Base-by-base conservation (phyloP, 2,329 filamentous ascomycete genomes). In the Aspergillus felis region DNA sequence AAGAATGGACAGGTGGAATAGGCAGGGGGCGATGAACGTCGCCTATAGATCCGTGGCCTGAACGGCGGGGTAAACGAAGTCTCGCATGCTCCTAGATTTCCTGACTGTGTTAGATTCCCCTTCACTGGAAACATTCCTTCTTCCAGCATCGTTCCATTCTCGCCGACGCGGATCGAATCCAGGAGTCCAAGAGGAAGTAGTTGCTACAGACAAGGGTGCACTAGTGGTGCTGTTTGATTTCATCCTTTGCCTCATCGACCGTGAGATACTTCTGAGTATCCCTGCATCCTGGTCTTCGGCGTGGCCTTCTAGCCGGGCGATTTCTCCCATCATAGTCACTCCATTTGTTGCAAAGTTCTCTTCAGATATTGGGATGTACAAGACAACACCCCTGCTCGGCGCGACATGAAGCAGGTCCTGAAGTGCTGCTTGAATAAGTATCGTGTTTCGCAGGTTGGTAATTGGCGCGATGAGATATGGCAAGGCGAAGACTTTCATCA, bases 401-500 rank as follows among this genome's bases (percentile, higher is more conserved):
- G 80, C 67, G 2, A 96, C 89, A 1, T 84, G 83, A 0, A 96
- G 78, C 0, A 86, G 80, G 25, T 91, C 87, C 14, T 86, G 81
- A 72, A 96, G 82, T 70, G 89, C 87, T n/a, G 79, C 81, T 69
- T 94, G 90, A 3, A 95, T 83, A 20, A 95, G 76, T n/a, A 82
- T 81, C 1, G 90, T 86, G 71, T 93, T 94, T 61, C 91, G 85
- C 71, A 89, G 89, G 76, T 96, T 96, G 53, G 85, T 90, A 3
- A 86, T 83, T 0, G 89, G 84, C 59, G 87, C 86, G 57, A 94
- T 77, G 62, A 90, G 82, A 10, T 80, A 80, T 1, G 88, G 81
- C 9, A 94, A 79, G 0, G 90, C 87, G 38, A 83, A 87, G 58
- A 96, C 83, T 35, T 85, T 88, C 67, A 96, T 79, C 58, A 87